phyloP scores from a whole-genome alignment of 116 monocot genomes.

The Papilionanthe hybrid region DNA sequence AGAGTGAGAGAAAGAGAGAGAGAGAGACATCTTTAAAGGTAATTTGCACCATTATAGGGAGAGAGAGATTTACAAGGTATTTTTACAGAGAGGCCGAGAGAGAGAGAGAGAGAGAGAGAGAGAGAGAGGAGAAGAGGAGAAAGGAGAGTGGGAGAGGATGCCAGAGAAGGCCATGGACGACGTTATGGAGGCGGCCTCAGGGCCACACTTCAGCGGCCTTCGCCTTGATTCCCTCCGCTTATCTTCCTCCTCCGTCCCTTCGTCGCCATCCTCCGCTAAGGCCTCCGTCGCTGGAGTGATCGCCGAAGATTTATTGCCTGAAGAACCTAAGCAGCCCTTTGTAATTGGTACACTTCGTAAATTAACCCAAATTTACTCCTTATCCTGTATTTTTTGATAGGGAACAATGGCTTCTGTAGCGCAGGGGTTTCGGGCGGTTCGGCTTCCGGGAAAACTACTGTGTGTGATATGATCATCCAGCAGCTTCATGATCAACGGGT shows the following conservation, averaged over 20 bases:
- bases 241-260: slow-evolving; percentile 10
- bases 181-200: slow-evolving; percentile 27
- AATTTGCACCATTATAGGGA: too few relatives aligned
- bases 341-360: slow-evolving; percentile 17
- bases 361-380: neutral
- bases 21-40: too few relatives aligned
- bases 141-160: neutral
- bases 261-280: slow-evolving; percentile 15
- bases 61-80: too few relatives aligned
- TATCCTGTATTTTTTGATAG: neutral
- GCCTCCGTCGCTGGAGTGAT: slow-evolving; percentile 15
- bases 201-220: slow-evolving; percentile 73
- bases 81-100: too few relatives aligned
- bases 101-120: too few relatives aligned
- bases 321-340: slow-evolving; percentile 36
- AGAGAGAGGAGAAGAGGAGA: too few relatives aligned
- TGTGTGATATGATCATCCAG: slow-evolving; percentile 89
- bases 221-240: slow-evolving; percentile 25
- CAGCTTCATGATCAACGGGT: slow-evolving; percentile 86
- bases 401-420: neutral
- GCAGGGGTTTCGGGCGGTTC: slow-evolving; percentile 75
- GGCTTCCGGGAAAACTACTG: slow-evolving; percentile 85
- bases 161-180: slow-evolving; percentile 26
- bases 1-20: too few relatives aligned
- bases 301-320: slow-evolving; percentile 11